These are phyloP conservation scores for Nigrograna mackinnonii DNA, from an alignment of 2,329 filamentous ascomycete species.

Conservation along the genomic window DNA sequence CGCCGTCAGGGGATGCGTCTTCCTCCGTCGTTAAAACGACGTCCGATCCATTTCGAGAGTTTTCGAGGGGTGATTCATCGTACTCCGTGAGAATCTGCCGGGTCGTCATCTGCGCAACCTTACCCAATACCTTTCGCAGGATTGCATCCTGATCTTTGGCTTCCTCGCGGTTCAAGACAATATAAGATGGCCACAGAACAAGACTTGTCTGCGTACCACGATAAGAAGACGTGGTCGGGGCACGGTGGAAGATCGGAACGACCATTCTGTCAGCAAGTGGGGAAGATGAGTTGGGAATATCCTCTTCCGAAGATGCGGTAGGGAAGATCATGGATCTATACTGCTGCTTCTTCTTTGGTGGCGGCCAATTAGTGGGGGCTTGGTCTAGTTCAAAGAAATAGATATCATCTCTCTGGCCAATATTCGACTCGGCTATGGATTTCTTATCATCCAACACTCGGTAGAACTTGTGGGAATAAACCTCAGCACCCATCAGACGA, in stretches of 20 bases:
- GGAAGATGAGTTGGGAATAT: slow-evolving; percentile 60
- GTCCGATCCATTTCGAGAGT: slow-evolving; percentile 64
- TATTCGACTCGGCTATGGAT: slow-evolving; percentile 70
- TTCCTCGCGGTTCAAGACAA: slow-evolving; percentile 76
- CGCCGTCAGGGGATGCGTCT: slow-evolving; percentile 67
- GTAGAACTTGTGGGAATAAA: slow-evolving; percentile 84
- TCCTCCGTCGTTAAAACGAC: slow-evolving; percentile 67
- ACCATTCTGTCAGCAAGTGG: slow-evolving; percentile 67
- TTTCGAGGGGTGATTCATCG: slow-evolving; percentile 54
- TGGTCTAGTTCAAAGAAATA: slow-evolving; percentile 78
- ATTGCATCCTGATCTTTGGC: slow-evolving; percentile 71
- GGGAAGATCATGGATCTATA: slow-evolving; percentile 55
- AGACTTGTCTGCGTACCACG: slow-evolving; percentile 38
- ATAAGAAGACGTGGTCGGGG: slow-evolving; percentile 35
- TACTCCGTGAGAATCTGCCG: slow-evolving; percentile 63
- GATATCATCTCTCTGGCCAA: slow-evolving; percentile 65
- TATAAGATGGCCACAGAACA: slow-evolving; percentile 63
- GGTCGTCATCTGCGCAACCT: slow-evolving; percentile 76
- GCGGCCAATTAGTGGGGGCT: slow-evolving; percentile 76
- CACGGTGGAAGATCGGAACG: slow-evolving; percentile 72
- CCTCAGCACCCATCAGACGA: slow-evolving; percentile 77
- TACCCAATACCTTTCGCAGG: slow-evolving; percentile 76
- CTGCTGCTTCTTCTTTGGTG: slow-evolving; percentile 54
- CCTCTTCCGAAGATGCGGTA: slow-evolving; percentile 49
- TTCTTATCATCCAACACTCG: slow-evolving; percentile 74